A percentile compares a stretch with the other conserved stretches of the same genome.
Conservation (phyloP, 768 basidiomycete genomes). For the Russula virescens region DNA sequence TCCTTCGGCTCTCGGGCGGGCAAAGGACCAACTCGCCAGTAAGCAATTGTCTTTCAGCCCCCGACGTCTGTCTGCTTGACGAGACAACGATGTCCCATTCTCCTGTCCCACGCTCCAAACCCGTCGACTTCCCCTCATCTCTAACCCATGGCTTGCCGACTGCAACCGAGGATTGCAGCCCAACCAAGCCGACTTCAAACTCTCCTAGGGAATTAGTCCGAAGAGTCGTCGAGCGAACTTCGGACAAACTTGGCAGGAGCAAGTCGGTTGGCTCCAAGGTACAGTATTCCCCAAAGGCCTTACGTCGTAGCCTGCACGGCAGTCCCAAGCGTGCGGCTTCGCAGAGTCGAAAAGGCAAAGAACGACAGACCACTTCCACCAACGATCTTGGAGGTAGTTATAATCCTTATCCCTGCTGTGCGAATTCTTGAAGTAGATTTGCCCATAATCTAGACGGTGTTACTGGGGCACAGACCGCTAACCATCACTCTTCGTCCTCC, state of each 20-base stretch:
- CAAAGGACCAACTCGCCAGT: too few relatives aligned
- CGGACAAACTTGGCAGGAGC: slow-evolving; percentile 60
- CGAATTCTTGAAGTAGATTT: slow-evolving; percentile 1
- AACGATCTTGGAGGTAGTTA: slow-evolving; percentile 26
- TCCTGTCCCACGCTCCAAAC: not conserved
- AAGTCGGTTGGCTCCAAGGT: slow-evolving; percentile 25
- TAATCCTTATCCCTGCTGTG: not conserved
- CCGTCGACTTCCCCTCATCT: not conserved
- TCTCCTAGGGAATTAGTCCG: slow-evolving; percentile 26
- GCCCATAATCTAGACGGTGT: not conserved
- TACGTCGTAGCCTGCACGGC: slow-evolving; percentile 30
- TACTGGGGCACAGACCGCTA: not conserved
- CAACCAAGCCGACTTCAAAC: slow-evolving; percentile 7
- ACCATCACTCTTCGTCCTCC: slow-evolving; percentile 11
- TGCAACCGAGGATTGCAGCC: slow-evolving; percentile 8
- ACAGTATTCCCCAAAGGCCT: slow-evolving; percentile 17
- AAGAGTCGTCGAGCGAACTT: slow-evolving; percentile 45
- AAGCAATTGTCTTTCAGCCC: not conserved
- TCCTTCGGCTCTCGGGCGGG: not conserved
- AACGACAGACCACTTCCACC: slow-evolving; percentile 37
- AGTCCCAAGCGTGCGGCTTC: slow-evolving; percentile 50
- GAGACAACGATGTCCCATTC: slow-evolving; percentile 9
- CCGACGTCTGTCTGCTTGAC: not conserved
- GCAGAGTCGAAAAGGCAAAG: slow-evolving; percentile 47
- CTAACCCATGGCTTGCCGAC: slow-evolving; percentile 16